Conservation (phyloP, 345 rosid genomes). For the Brassica carinata region DNA sequence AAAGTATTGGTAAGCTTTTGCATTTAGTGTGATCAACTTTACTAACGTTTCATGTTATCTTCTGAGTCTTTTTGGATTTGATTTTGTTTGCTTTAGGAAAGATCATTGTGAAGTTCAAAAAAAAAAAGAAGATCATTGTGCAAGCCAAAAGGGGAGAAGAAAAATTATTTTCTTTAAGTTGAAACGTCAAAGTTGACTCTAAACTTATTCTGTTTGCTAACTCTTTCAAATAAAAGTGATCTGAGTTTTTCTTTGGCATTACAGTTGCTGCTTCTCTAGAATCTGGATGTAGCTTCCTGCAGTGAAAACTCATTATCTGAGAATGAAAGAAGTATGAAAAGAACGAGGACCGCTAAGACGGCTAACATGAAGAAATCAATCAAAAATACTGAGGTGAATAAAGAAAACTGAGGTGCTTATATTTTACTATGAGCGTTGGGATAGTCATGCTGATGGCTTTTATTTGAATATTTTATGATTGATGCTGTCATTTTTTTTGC, state of each 20-base stretch:
- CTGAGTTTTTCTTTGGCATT: constrained; percentile 3
- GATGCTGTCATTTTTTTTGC: not conserved
- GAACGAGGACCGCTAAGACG: not conserved
- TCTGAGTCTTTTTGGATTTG: constrained; percentile 7
- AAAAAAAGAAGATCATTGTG: no score
- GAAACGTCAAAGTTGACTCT: not conserved
- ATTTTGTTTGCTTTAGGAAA: constrained; percentile 30
- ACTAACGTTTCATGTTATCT: not conserved
- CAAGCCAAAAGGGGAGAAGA: constrained; percentile 34
- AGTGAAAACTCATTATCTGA: constrained; percentile 17
- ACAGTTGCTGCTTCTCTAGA: constrained; percentile 35
- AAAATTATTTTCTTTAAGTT: constrained; percentile 12
- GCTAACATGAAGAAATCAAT: not conserved
- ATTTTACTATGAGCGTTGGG: not conserved
- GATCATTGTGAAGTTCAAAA: constrained; percentile 19
- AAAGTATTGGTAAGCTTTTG: constrained; percentile 43
- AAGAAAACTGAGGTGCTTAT: not conserved
- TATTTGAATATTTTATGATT: constrained; percentile 4
- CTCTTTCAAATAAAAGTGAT: not conserved
- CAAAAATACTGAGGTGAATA: constrained; percentile 21
- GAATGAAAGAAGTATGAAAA: not conserved
- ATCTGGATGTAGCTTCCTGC: not conserved
- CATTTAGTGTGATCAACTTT: not conserved
- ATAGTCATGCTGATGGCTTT: constrained; percentile 1
- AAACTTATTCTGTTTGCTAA: not conserved